phyloP scores from a whole-genome alignment of 2,329 filamentous ascomycete species.

The Exophiala xenobiotica region DNA sequence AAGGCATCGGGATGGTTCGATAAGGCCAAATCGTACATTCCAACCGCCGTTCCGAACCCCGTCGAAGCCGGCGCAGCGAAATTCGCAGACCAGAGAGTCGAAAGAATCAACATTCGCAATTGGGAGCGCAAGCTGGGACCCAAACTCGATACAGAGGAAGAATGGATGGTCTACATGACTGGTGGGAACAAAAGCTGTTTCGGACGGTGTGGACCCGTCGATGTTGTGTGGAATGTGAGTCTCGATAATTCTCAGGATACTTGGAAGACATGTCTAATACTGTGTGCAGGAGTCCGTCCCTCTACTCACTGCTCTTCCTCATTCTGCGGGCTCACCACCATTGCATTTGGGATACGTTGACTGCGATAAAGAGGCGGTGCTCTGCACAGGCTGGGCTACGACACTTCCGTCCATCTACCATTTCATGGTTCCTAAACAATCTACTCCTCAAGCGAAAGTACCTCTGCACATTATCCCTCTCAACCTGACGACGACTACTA shows the following conservation, averaged over 20 bases:
- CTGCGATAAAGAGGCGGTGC: conserved; percentile 58
- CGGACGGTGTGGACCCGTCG: conserved; percentile 55
- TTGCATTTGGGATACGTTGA: conserved; percentile 59
- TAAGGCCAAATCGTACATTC: conserved; percentile 55
- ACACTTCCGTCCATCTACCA: conserved; percentile 58
- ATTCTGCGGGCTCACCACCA: conserved; percentile 48
- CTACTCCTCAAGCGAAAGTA: conserved; percentile 54
- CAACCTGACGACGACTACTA: conserved; percentile 58
- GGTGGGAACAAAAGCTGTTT: conserved; percentile 66
- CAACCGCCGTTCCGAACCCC: conserved; percentile 34
- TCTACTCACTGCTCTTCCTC: conserved; percentile 45
- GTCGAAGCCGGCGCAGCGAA: conserved; percentile 47
- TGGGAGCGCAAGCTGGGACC: conserved; percentile 55
- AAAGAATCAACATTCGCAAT: conserved; percentile 56
- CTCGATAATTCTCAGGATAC: neutral
- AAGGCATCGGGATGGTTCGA: conserved; percentile 49
- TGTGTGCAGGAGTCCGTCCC: conserved; percentile 50
- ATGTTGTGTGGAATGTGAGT: conserved; percentile 53
- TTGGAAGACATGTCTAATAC: neutral
- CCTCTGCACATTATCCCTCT: conserved; percentile 55
- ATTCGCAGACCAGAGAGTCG: conserved; percentile 52
- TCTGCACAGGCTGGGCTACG: conserved; percentile 62
- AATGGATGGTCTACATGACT: conserved; percentile 60
- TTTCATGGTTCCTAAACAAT: conserved; percentile 55
- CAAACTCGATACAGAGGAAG: conserved; percentile 46